Base-by-base conservation (phyloP, 768 basidiomycete genomes). In the Xanthoconium stramineum region DNA sequence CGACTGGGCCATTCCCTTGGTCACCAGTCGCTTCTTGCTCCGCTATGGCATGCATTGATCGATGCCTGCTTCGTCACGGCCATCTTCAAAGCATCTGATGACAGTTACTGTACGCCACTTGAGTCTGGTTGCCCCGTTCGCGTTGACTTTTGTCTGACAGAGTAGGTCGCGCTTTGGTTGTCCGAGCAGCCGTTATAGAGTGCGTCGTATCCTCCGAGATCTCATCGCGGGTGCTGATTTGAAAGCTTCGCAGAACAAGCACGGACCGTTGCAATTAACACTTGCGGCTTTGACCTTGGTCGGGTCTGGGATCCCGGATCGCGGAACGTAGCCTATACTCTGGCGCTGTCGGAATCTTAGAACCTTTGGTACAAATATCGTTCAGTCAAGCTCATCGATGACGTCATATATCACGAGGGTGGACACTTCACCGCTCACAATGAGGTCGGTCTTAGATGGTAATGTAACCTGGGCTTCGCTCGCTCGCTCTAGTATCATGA, bases 121-220 rank as follows among this genome's bases (percentile, higher is more conserved):
- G 61, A 45, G 24, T 58, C 4, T 33, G 3, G 32, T n/a, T 2
- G 9, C n/a, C 30, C 38, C 12, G 14, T 44, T 1, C 6, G 40
- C 47, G 32, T 52, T 51, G 47, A 52, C 33, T 24, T 20, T 32
- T 32, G 20, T 33, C 47, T 38, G 38, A 30, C 54, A 88, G 86
- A 78, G 38, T 90, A 88, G 88, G 76, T 89, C 63, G 79, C 87
- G 78, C 70, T 78, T 39, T 90, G 88, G 87, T 69, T 89, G 0
- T 82, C 84, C 5, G 76, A 77, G 50, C 82, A 83, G 40, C 78
- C 83, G n/a, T 73, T 78, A n/a, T 88, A 83, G 84, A 71, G 78
- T 80, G 57, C 62, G 82, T 71, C 43, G 10, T 14, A 7, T 19
- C 29, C n/a, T 19, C 19, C 7, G 19, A 20, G 28, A 36, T 43